Evolutionary conservation across 129 eudicot species (phyloP).

Genomic region (Flaveria ramosissima): DNA sequence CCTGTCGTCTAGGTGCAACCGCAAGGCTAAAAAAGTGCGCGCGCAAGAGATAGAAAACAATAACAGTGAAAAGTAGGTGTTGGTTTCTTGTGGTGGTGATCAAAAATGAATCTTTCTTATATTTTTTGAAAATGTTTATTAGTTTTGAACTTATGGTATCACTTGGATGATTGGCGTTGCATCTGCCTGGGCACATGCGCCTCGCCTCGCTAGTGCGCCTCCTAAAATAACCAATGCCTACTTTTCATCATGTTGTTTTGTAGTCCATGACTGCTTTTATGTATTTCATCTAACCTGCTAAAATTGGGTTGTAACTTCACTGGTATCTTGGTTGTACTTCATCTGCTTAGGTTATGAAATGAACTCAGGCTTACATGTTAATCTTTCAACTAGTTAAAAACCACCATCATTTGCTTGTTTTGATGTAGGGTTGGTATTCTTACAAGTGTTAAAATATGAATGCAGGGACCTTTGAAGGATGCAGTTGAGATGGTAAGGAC

Average conservation of each 20-base stretch:
- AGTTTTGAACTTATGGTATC: no score
- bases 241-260: not conserved
- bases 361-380: not conserved
- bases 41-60: no score
- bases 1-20: no score
- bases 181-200: no score
- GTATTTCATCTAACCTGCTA: not conserved
- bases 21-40: no score
- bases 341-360: constrained; percentile 1
- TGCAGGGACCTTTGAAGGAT: constrained; percentile 84
- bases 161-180: no score
- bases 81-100: no score
- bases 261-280: not conserved
- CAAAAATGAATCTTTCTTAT: no score
- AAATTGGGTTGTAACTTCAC: not conserved
- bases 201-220: no score
- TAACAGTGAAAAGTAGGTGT: no score
- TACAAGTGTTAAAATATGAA: constrained; percentile 13
- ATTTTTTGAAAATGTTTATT: no score
- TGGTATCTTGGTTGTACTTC: not conserved
- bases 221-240: not conserved
- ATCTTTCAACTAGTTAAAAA: not conserved
- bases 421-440: not conserved
- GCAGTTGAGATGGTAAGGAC: constrained; percentile 49
- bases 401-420: not conserved